These are phyloP conservation scores for Erodium texanum DNA, from an alignment of 441 rosid species.

Conservation along the genomic window DNA sequence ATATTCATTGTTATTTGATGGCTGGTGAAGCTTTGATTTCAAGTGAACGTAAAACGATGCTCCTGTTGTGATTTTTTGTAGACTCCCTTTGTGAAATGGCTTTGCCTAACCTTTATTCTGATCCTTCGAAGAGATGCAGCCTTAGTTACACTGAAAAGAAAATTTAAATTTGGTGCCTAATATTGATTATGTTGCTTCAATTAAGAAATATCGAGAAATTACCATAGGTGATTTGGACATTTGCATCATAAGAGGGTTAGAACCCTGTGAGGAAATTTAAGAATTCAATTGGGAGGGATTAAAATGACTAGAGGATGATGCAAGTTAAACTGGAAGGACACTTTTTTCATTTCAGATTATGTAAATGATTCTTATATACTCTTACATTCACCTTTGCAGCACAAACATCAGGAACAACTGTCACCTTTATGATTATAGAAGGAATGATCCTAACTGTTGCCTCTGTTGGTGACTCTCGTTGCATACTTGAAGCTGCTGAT, in stretches of 20 bases:
- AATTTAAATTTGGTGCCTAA: background rate
- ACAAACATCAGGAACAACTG: slow-evolving; percentile 87
- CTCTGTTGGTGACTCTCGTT: slow-evolving; percentile 97
- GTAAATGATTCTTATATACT: background rate
- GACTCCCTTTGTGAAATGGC: background rate
- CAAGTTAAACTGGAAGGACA: background rate
- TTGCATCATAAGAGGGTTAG: background rate
- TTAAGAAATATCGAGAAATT: background rate
- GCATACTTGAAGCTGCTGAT: slow-evolving; percentile 92
- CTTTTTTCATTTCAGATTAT: background rate
- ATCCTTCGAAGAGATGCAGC: background rate
- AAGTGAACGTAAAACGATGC: background rate
- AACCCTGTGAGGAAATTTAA: background rate
- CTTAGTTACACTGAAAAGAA: background rate
- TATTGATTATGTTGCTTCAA: background rate
- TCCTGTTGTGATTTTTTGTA: background rate
- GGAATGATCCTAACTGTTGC: slow-evolving; percentile 92
- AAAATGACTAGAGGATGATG: background rate
- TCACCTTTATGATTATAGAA: slow-evolving; percentile 82
- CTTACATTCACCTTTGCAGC: slow-evolving; percentile 39
- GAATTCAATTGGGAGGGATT: background rate
- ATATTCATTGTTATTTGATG: background rate
- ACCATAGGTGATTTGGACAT: background rate
- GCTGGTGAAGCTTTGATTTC: background rate
- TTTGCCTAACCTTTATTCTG: background rate